phyloP scores from a whole-genome alignment of 805 yeast species.

The Starmerella ratchasimensis region DNA sequence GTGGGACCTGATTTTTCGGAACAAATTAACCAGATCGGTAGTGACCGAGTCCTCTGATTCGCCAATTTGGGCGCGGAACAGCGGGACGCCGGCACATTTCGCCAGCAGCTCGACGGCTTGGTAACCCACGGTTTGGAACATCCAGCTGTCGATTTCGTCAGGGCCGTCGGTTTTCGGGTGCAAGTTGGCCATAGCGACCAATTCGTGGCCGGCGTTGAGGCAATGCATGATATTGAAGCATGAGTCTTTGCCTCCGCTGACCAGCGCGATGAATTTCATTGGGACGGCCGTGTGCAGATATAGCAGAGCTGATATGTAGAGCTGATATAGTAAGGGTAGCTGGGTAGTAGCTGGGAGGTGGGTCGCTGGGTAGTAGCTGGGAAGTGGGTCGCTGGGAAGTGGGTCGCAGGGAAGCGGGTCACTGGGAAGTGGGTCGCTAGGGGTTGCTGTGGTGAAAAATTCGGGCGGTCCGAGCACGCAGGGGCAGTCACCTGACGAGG shows the following conservation, averaged over 20 bases:
- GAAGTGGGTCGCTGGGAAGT: too few species aligned
- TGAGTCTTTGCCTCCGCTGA: slow-evolving; percentile 95
- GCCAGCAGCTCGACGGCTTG: slow-evolving; percentile 53
- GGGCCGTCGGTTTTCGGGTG: slow-evolving; percentile 37
- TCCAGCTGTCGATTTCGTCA: slow-evolving; percentile 80
- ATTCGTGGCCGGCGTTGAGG: slow-evolving; percentile 68
- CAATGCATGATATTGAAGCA: slow-evolving; percentile 83
- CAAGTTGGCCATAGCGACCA: slow-evolving; percentile 73
- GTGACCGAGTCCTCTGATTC: slow-evolving; percentile 77
- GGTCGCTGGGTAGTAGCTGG: too few species aligned
- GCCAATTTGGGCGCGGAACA: slow-evolving; percentile 52
- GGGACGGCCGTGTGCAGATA: too few species aligned
- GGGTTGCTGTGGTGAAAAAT: too few species aligned
- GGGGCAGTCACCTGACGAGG: too few species aligned
- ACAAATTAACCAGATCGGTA: slow-evolving; percentile 56
- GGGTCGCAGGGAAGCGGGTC: too few species aligned
- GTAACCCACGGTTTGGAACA: slow-evolving; percentile 97
- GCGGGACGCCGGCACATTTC: slow-evolving; percentile 64
- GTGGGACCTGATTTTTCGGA: slow-evolving; percentile 37
- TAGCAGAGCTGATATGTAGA: too few species aligned
- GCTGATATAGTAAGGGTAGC: too few species aligned
- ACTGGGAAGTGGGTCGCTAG: too few species aligned
- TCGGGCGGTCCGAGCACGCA: too few species aligned
- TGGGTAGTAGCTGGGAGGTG: too few species aligned
- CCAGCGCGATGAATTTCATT: slow-evolving; percentile 85